Percentiles rank a stretch among this genome's conserved stretches.
These are phyloP conservation scores for Cordyceps farinosa DNA, from an alignment of 2,329 filamentous ascomycete genomes.

Conservation along the genomic window DNA sequence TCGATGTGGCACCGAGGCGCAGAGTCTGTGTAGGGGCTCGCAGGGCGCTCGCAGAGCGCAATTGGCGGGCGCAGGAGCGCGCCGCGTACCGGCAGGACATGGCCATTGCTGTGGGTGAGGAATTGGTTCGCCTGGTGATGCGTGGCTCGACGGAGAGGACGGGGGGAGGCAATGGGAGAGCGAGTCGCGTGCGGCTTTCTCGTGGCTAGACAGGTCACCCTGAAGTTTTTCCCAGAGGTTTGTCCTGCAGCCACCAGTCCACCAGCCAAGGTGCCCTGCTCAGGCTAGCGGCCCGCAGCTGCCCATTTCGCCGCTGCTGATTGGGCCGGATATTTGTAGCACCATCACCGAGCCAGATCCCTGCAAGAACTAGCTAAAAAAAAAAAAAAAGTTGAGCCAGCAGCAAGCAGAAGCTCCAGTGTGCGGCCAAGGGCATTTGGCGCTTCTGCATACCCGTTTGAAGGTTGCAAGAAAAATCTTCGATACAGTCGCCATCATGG, in stretches of 20 bases:
- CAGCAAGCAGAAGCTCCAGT: slow-evolving; percentile 12
- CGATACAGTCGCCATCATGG: slow-evolving; percentile 44
- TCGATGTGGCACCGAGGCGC: slow-evolving; percentile 47
- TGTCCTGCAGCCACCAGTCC: slow-evolving; percentile 21
- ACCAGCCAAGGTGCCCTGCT: slow-evolving; percentile 17
- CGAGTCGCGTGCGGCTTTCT: slow-evolving; percentile 25
- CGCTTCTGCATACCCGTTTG: slow-evolving; percentile 17
- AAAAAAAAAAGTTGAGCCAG: slow-evolving; percentile 25
- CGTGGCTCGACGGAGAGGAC: slow-evolving; percentile 25
- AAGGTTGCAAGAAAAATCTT: slow-evolving; percentile 18
- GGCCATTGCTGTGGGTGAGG: slow-evolving; percentile 48
- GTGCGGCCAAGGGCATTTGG: slow-evolving; percentile 11
- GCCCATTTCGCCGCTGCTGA: slow-evolving; percentile 23
- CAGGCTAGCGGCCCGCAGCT: slow-evolving; percentile 10
- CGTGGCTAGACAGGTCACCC: slow-evolving; percentile 23
- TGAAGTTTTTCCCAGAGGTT: slow-evolving; percentile 41
- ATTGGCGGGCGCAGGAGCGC: slow-evolving; percentile 61
- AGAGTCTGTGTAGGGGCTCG: slow-evolving; percentile 46
- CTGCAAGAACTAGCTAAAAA: slow-evolving; percentile 22
- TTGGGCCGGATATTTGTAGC: slow-evolving; percentile 38
- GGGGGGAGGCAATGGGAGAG: slow-evolving; percentile 9
- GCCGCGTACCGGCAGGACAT: slow-evolving; percentile 61
- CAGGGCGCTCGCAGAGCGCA: slow-evolving; percentile 48
- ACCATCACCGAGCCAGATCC: slow-evolving; percentile 30
- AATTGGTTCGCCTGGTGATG: slow-evolving; percentile 25